A percentile compares a stretch with the other conserved stretches of the same genome.
These are phyloP conservation scores for Niebla homalea DNA, from an alignment of 495 filamentous ascomycete species.

Conservation along the genomic window DNA sequence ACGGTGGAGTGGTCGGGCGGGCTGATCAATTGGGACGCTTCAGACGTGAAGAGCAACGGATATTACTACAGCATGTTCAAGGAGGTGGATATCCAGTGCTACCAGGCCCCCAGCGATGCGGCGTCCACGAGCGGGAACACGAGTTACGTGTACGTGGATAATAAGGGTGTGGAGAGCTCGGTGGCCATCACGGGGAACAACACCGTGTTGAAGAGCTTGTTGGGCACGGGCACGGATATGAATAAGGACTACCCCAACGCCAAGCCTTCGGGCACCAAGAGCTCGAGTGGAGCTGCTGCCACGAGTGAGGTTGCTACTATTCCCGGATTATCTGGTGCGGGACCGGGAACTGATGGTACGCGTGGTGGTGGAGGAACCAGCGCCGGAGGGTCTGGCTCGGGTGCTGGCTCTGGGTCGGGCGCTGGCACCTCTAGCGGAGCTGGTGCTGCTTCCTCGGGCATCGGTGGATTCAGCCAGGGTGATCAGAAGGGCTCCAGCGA, in stretches of 20 bases:
- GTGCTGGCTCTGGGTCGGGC: constrained; percentile 1
- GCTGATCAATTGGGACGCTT: constrained; percentile 70
- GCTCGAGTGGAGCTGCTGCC: constrained; percentile 12
- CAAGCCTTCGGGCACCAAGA: constrained; percentile 8
- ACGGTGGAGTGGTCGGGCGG: constrained; percentile 91
- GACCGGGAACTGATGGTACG: constrained; percentile 22
- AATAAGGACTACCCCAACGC: constrained; percentile 28
- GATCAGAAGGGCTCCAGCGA: constrained; percentile 20
- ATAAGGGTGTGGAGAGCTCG: constrained; percentile 55
- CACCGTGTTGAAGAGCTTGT: constrained; percentile 67
- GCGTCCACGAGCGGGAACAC: constrained; percentile 45
- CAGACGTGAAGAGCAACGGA: constrained; percentile 65
- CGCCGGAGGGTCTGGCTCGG: constrained; percentile 8
- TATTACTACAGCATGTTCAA: constrained; percentile 82
- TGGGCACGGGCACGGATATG: constrained; percentile 67
- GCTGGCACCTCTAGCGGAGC: constrained; percentile 14
- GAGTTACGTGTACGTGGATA: constrained; percentile 64
- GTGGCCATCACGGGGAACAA: constrained; percentile 59
- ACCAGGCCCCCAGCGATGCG: constrained; percentile 47
- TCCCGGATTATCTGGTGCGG: constrained; percentile 28
- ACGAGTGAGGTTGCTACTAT: constrained; percentile 25
- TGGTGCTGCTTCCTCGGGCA: constrained; percentile 15
- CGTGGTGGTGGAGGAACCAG: constrained; percentile 9
- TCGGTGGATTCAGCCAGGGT: constrained; percentile 22
- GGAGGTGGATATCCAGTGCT: constrained; percentile 74